Base-by-base conservation (phyloP, 2,329 filamentous ascomycete species). In the Neonectria faginata region DNA sequence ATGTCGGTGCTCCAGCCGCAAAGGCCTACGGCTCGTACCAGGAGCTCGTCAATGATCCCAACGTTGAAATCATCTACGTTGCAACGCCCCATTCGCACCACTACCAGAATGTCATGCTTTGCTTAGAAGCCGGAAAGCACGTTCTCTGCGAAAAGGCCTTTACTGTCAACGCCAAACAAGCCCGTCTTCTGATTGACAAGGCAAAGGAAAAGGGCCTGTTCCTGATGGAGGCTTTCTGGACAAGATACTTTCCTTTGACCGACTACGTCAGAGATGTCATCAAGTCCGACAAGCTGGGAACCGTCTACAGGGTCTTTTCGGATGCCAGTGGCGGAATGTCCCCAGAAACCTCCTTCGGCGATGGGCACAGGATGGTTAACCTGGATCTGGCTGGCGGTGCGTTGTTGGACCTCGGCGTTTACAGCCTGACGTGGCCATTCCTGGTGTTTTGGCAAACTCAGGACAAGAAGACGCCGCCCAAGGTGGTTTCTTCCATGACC, bases 91-190 rank as follows among this genome's bases (percentile, higher is more conserved):
- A 97, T 81, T 94, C 91, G 71, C 93, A 97, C 78, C 93, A 97
- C 82, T 97, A 93, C 82, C 92, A 96, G 78, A 94, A 97, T 80
- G 86, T 88, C 67, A 92, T 93, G 87, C 87, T 97, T 11, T 91
- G 89, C 48, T 84, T 97, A 48, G 87, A 92, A 69, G 91, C 91
- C 3, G 91, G 92, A 73, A 97, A 97, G 84, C 86, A 94, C 73
- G 92, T 97, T 29, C 86, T 97, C 29, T 97, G 93, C 79, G 93
- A 97, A 79, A 97, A 97, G 84, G 88, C 93, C 0, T 90, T 97
- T 73, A 97, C 93, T 0, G 91, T 94, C 66, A 97, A 91, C 68
- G 92, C 91, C 4, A 83, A 87, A 14, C 93, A 97, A 79, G 83
- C 91, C 16, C 87, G 86, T 77, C 88, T 88, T 74, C 84, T 97